Evolutionary conservation across 2,329 filamentous ascomycete genomes (phyloP).

Genomic region (Epichloe hybrida): DNA sequence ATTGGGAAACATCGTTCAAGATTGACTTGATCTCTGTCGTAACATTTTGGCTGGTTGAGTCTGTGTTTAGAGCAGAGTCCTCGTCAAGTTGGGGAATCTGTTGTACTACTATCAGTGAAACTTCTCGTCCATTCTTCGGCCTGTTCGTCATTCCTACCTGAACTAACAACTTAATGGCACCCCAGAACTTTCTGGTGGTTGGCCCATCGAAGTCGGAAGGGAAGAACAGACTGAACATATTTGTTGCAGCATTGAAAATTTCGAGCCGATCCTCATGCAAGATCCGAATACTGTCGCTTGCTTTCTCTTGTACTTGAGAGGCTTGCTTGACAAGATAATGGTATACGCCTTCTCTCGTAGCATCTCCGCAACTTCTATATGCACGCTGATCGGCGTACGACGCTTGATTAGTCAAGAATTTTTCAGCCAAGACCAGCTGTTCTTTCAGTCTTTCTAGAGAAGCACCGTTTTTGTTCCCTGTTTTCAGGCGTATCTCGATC

Average conservation of each 20-base stretch:
- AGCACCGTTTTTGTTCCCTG: neutral
- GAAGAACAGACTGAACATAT: slow-evolving; percentile 29
- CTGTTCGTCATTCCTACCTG: slow-evolving; percentile 11
- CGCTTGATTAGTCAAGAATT: slow-evolving; percentile 14
- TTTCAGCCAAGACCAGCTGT: slow-evolving; percentile 15
- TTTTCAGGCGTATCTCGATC: neutral
- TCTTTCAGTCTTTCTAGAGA: slow-evolving; percentile 8
- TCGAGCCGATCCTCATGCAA: slow-evolving; percentile 22
- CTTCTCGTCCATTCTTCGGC: neutral
- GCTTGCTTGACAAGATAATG: slow-evolving; percentile 12
- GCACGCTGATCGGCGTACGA: slow-evolving; percentile 15
- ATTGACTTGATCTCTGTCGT: slow-evolving; percentile 4
- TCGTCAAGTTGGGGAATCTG: slow-evolving; percentile 7
- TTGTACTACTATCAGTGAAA: neutral
- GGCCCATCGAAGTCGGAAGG: slow-evolving; percentile 22
- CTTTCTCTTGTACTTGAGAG: slow-evolving; percentile 11
- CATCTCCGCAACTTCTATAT: slow-evolving; percentile 15
- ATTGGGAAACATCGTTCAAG: slow-evolving; percentile 12
- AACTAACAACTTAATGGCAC: slow-evolving; percentile 20
- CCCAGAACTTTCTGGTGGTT: slow-evolving; percentile 30
- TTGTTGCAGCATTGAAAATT: slow-evolving; percentile 27
- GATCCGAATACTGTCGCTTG: slow-evolving; percentile 11
- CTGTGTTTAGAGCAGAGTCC: neutral
- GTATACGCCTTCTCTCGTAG: slow-evolving; percentile 13
- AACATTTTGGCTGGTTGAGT: slow-evolving; percentile 1